Base-by-base conservation (phyloP, 176 grass and related monocot genomes). In the Hordeum marinum region DNA sequence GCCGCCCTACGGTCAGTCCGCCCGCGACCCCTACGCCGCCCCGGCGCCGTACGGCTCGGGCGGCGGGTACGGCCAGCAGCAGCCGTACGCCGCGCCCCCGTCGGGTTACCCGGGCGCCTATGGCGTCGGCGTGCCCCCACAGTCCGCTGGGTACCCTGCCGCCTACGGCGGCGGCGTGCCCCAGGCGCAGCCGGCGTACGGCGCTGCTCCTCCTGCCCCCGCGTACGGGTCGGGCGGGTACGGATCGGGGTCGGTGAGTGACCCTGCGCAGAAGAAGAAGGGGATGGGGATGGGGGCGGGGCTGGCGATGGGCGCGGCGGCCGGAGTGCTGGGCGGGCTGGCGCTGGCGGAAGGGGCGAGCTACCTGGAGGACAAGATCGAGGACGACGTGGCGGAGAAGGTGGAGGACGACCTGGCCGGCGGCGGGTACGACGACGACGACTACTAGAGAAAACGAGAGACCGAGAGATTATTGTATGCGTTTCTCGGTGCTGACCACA, bases 281-380 rank as follows among this genome's bases (percentile, higher is more conserved):
- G 85, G 85, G 75, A 82, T 91, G 46, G 92, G 92, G 77, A 68
- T 91, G 89, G 89, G 92, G 2, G 79, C 92, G 1, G 92, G 86
- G 24, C 31, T 94, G 52, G 92, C 89, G n/a, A 86, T 94, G 12
- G 89, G 92, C 48, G 89, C 89, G 13, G 89, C 80, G 10, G 92
- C 85, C n/a, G 92, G 92, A 0, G 68, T 94, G 48, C 79, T 94
- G 1, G 92, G 92, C 11, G 92, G 92, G 63, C 61, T 94, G 69
- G 92, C 86, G 52, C 72, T 91, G 40, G 89, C 83, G 1, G 92
- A 70, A 21, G 92, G 92, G 34, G 55, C 88, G 4, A 89, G 90
- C 84, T 94, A 94, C 59, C 18, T 94, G 13, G 92, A 89, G 55
- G 71, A 94, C 52, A 94, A 94, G 86, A 37, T 94, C 45, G 89